Evolutionary conservation across 257 asterid genomes (phyloP).

Genomic region (Solanum arcanum): DNA sequence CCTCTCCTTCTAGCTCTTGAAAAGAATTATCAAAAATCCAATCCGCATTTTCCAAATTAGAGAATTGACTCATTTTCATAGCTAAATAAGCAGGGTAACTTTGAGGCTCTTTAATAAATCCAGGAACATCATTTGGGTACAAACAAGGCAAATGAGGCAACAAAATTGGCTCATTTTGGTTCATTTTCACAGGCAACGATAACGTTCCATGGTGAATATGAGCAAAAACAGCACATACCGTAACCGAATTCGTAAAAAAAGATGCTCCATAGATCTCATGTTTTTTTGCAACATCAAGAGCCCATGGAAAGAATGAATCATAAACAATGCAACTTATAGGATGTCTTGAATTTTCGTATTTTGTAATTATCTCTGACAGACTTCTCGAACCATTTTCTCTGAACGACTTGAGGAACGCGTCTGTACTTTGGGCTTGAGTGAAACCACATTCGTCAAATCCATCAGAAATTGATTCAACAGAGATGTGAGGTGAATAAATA

Average conservation of each 20-base stretch:
- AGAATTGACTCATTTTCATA: not conserved
- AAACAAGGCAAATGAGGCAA: slow-evolving; percentile 56
- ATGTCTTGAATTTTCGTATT: slow-evolving; percentile 3
- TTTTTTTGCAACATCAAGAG: not conserved
- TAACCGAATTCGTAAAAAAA: not conserved
- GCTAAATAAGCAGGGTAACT: slow-evolving; percentile 18
- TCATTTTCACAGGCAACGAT: slow-evolving; percentile 9
- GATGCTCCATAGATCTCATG: not conserved
- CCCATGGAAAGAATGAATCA: slow-evolving; percentile 49
- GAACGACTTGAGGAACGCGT: slow-evolving; percentile 23
- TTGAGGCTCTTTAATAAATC: slow-evolving; percentile 37
- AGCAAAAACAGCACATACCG: slow-evolving; percentile 43
- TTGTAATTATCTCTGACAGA: slow-evolving; percentile 20
- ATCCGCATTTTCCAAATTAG: not conserved
- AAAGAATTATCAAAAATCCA: slow-evolving; percentile 6
- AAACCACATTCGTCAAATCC: slow-evolving; percentile 41
- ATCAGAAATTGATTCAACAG: slow-evolving; percentile 45
- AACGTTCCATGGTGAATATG: slow-evolving; percentile 3
- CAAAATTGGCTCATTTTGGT: slow-evolving; percentile 14
- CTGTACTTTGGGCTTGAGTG: slow-evolving; percentile 9
- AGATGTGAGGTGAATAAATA: slow-evolving; percentile 17
- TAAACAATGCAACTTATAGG: slow-evolving; percentile 42
- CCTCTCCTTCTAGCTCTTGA: not conserved
- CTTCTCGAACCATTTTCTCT: slow-evolving; percentile 37
- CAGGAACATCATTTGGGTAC: slow-evolving; percentile 34